phyloP scores from a whole-genome alignment of 495 filamentous ascomycete species.

The Cercophora scortea region DNA sequence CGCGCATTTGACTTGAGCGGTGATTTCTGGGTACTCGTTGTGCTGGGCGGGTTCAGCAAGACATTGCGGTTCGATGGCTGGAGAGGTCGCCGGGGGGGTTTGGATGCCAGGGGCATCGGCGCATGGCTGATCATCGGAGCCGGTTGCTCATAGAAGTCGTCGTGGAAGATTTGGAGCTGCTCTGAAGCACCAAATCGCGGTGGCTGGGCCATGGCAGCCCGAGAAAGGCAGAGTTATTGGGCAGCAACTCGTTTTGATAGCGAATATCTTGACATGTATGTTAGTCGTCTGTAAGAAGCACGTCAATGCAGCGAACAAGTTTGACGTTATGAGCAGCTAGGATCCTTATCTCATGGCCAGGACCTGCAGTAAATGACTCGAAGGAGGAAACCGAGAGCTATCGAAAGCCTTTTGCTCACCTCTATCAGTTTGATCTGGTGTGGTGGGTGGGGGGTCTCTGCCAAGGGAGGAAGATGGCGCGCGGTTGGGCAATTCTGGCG shows the following conservation, averaged over 20 bases:
- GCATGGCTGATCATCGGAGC: slow-evolving; percentile 39
- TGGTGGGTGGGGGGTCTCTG: not conserved
- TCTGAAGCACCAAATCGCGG: slow-evolving; percentile 52
- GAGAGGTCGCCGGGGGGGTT: slow-evolving; percentile 38
- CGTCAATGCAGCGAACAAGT: no score
- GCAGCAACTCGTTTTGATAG: no score
- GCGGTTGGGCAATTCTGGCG: not conserved
- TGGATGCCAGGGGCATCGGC: slow-evolving; percentile 43
- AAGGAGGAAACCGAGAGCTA: no score
- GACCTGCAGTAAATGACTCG: no score
- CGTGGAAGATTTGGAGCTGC: slow-evolving; percentile 56
- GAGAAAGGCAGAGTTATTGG: not conserved
- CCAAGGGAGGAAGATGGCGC: not conserved
- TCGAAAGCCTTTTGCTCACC: no score
- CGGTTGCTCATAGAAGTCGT: slow-evolving; percentile 44
- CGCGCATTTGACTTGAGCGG: slow-evolving; percentile 44
- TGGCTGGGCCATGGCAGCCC: slow-evolving; percentile 38
- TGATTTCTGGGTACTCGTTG: slow-evolving; percentile 46
- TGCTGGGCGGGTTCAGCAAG: slow-evolving; percentile 48
- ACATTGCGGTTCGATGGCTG: slow-evolving; percentile 45
- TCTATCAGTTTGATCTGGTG: no score
- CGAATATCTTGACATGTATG: no score
- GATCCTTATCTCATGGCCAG: no score
- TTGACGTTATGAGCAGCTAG: no score
- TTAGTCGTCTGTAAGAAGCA: no score